Base-by-base conservation (phyloP, 75 land plant genomes). In the Isoetes taiwanensis region DNA sequence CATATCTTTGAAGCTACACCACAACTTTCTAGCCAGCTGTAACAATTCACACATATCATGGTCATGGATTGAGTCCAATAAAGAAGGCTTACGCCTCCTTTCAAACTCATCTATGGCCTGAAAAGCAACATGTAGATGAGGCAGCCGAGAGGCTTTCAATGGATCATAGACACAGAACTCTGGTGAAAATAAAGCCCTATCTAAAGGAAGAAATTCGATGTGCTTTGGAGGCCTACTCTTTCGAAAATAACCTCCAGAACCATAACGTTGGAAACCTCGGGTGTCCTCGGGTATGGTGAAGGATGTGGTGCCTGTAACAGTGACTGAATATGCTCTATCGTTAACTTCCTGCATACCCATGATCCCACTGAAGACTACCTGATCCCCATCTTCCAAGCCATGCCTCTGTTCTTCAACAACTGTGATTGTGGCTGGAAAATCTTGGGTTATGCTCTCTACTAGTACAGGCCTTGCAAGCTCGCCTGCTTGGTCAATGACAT, bases 341-440 rank as follows among this genome's bases (percentile, higher is more conserved):
- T 72, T 72, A 14, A 76, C 25, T 27, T 72, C 76, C 43, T 66
- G 71, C 78, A 76, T 76, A 2, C 78, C 78, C 26, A 52, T 66
- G 16, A 76, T 46, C 24, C 76, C 78, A 56, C 64, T 58, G 35
- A 76, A 62, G 37, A 66, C 35, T 9, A 76, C 76, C 28, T 66
- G 71, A 56, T 76, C 78, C 4, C 78, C 76, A 56, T 76, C 71
- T 27, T 61, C 66, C 1, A 76, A 57, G 0, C 77, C 78, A 32
- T 66, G 78, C 52, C 78, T 66, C 41, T 76, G 78, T 28, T 76
- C 78, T 56, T 76, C 78, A 12, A 76, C 76, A 16, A 76, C 61
- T 16, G 76, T 76, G 12, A 76, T 66, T 9, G 78, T 76, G 21
- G 78, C 78, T 11, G 78, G 78, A 27, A 58, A 61, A 28, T 76